Evolutionary conservation across 805 yeast genomes (phyloP), one percentile per base, ranked within the genome.

Genomic region (Saccharomycopsis capsularis): DNA sequence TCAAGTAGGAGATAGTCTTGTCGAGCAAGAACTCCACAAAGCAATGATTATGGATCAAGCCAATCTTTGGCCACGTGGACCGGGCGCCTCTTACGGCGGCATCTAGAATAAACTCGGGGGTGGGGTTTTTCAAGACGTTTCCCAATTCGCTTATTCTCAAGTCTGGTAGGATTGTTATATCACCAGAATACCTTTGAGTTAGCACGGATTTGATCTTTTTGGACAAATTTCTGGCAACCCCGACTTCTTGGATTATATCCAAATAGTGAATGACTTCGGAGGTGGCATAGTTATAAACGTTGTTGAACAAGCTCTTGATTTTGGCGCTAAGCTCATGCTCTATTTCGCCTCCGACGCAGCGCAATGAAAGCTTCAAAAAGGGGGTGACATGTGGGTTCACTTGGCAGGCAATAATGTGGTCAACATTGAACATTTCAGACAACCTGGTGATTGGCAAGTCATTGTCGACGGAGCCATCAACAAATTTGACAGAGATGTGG

Each of bases 321-420:
- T 72, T 70, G 19, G 81, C 77, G 51, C 77, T 75, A 36, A 75
- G 66, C 52, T 78, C 83, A 52, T 76, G 75, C 57, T 82, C 86
- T 39, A 79, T 66, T 54, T 76, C 82, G 5, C 86, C 86, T 11
- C 88, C 89, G 19, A 79, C 80, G 61, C 79, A 76, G 19, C 81
- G 77, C 3, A 81, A 73, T 0, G 89, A 79, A 46, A 81, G 52
- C 56, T 80, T 81, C 57, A 93, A 70, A 44, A 91, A 75, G 0
- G 99, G 99, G 2, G 85, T 86, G 15, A 93, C 95, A 62, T 93
- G 99, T 0, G 97, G 95, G 60, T 93, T 93, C 1, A 93, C 99
- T 63, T 93, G 99, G 41, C 95, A 91, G 0, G 97, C 99, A 57
- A 93, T 89, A 54, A 93, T 90, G 63, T 93, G 96, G 62, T 93